A percentile compares a stretch with the other conserved stretches of the same genome.
Evolutionary conservation across 768 basidiomycete species (phyloP).

Genomic region (Xerocomellus amylosporus): DNA sequence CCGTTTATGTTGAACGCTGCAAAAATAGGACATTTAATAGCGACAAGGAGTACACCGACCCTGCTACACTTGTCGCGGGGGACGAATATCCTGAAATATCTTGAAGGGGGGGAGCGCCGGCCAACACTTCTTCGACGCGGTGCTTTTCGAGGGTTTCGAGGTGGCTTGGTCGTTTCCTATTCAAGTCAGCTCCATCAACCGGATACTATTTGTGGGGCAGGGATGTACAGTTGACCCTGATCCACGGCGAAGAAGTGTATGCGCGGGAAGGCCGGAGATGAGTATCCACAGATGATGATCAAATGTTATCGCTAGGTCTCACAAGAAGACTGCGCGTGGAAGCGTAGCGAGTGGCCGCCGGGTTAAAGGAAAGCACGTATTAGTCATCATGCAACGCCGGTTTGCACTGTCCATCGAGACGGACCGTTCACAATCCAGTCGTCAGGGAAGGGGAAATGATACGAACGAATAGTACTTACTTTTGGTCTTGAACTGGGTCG

Average conservation of each 20-base stretch:
- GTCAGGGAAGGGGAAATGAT: not conserved
- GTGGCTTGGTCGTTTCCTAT: constrained; percentile 14
- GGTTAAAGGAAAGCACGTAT: constrained; percentile 7
- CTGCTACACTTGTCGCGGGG: constrained; percentile 8
- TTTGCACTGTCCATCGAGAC: not conserved
- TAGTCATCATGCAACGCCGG: constrained; percentile 21
- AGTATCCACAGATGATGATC: not conserved
- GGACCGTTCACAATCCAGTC: not conserved
- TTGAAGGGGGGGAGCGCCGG: constrained; percentile 8
- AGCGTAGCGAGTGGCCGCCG: constrained; percentile 26
- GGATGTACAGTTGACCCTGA: constrained; percentile 29
- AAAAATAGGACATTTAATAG: constrained; percentile 26
- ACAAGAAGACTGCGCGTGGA: constrained; percentile 20
- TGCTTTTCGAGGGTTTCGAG: constrained; percentile 30
- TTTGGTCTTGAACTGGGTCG: not conserved
- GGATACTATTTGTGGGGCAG: constrained; percentile 5
- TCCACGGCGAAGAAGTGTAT: constrained; percentile 26
- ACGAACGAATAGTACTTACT: not conserved
- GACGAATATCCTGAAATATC: constrained; percentile 29
- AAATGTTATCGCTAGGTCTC: constrained; percentile 1
- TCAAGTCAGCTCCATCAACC: constrained; percentile 6
- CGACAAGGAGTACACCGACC: not conserved
- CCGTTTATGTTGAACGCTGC: constrained; percentile 2
- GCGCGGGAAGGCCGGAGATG: constrained; percentile 29
- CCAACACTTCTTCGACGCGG: constrained; percentile 27